Evolutionary conservation across 1,139 yeast genomes (phyloP).

Genomic region (Candida sp.): DNA sequence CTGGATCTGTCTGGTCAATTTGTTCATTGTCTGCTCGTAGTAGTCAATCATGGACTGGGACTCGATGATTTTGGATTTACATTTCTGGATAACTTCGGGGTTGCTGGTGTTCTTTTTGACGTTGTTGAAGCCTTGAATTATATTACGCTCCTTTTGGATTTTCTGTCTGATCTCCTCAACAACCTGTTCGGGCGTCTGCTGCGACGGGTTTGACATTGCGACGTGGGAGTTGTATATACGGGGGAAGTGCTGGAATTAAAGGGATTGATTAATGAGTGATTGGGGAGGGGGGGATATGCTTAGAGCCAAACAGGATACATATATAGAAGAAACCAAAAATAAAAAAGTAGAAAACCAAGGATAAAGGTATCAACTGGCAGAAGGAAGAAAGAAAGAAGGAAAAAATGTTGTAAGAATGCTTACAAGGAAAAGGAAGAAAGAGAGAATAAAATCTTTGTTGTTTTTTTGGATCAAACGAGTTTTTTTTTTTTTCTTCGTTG

Average conservation of each 20-base stretch:
- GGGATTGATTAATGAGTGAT: neutral
- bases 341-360: neutral
- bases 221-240: neutral
- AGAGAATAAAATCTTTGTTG: neutral
- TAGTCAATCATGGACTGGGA: slow-evolving; percentile 92
- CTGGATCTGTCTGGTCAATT: slow-evolving; percentile 49
- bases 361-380: neutral
- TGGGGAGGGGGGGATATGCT: no score
- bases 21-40: slow-evolving; percentile 75
- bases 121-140: slow-evolving; percentile 86
- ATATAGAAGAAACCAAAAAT: neutral
- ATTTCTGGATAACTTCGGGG: slow-evolving; percentile 83
- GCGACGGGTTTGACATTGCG: slow-evolving; percentile 7
- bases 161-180: slow-evolving; percentile 74
- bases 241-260: neutral
- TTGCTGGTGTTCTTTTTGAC: slow-evolving; percentile 80
- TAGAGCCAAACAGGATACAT: neutral
- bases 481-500: neutral
- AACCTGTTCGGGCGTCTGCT: slow-evolving; percentile 26
- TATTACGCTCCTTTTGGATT: slow-evolving; percentile 86
- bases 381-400: neutral
- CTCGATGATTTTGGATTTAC: slow-evolving; percentile 90
- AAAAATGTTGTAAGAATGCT: neutral
- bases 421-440: neutral
- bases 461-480: slow-evolving; percentile 3